A percentile compares a stretch with the other conserved stretches of the same genome.
These are phyloP conservation scores for Solanum chmielewskii DNA, from an alignment of 257 asterid genomes.

Conservation along the genomic window DNA sequence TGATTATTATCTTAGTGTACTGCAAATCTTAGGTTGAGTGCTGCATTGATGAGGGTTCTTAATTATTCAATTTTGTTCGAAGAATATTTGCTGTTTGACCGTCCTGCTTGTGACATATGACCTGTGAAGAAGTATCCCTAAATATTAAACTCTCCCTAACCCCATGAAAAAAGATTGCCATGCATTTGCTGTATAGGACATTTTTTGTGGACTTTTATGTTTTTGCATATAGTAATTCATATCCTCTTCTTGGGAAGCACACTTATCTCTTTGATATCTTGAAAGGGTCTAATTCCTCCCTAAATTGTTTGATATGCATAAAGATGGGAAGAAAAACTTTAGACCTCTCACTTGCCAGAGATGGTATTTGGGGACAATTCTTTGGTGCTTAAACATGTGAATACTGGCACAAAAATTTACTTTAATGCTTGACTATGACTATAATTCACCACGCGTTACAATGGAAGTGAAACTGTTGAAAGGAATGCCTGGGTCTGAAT, in stretches of 20 bases:
- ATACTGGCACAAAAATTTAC: slow-evolving; percentile 52
- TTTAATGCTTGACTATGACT: slow-evolving; percentile 90
- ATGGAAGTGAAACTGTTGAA: slow-evolving; percentile 57
- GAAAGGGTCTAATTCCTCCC: neutral
- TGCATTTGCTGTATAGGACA: neutral
- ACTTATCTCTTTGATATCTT: neutral
- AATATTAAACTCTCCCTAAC: neutral
- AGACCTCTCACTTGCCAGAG: slow-evolving; percentile 85
- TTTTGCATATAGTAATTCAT: neutral
- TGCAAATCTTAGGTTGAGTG: neutral
- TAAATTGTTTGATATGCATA: neutral
- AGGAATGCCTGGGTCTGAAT: slow-evolving; percentile 46
- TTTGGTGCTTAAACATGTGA: slow-evolving; percentile 59
- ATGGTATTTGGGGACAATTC: slow-evolving; percentile 94
- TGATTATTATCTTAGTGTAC: neutral
- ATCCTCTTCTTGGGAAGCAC: neutral
- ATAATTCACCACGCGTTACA: slow-evolving; percentile 90
- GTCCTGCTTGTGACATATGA: neutral
- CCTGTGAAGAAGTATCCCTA: neutral
- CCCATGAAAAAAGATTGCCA: neutral
- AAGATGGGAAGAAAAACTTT: slow-evolving; percentile 96
- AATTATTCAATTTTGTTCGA: neutral
- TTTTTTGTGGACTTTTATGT: neutral
- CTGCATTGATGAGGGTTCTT: neutral
- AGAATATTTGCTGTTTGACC: neutral